Base-by-base conservation (phyloP, 2,329 filamentous ascomycete species). In the Lasiodiplodia hormozganensis region DNA sequence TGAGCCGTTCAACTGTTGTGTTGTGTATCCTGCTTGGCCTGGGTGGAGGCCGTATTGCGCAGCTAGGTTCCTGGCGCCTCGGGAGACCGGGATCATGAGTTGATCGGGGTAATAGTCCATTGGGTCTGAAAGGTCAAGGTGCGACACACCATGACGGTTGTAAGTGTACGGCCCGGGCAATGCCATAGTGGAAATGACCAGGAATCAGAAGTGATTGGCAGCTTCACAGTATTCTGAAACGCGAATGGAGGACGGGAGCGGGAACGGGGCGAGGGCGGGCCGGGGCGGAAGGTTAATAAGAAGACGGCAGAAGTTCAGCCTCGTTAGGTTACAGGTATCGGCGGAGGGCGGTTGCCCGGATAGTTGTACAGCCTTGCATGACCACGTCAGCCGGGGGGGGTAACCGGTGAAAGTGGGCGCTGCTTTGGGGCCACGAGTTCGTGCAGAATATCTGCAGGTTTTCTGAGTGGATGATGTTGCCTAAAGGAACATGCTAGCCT, bases 301-400 rank as follows among this genome's bases (percentile, higher is more conserved):
- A 49, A 25, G 58, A 14, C 10, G 14, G 23, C 6, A 16, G 34
- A 21, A 21, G 18, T 38, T 40, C 54, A 57, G 54, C 54, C 54
- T 57, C 28, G 52, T 28, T 18, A 14, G 18, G 8, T 47, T 1
- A 36, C 25, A 34, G 8, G 3, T 56, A 31, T 62, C 10, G 23
- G 5, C 23, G 14, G 18, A 21, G 16, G 40, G n/a, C 31, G 25
- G 28, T 49, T 21, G 40, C 43, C 49, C 25, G 40, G 28, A 51
- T 21, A 23, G 16, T 51, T 49, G 25, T 12, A 38, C 40, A 62
- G 58, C 58, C 58, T 51, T 62, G 58, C 58, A 62, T 25, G 58
- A 36, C n/a, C 58, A 62, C 58, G 58, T 62, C 58, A 62, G 58
- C 58, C 21, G 18, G 31, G 21, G 31, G 21, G 16, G 11, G 23